Evolutionary conservation across 805 yeast species (phyloP).

Genomic region (Wickerhamiella nectarea): DNA sequence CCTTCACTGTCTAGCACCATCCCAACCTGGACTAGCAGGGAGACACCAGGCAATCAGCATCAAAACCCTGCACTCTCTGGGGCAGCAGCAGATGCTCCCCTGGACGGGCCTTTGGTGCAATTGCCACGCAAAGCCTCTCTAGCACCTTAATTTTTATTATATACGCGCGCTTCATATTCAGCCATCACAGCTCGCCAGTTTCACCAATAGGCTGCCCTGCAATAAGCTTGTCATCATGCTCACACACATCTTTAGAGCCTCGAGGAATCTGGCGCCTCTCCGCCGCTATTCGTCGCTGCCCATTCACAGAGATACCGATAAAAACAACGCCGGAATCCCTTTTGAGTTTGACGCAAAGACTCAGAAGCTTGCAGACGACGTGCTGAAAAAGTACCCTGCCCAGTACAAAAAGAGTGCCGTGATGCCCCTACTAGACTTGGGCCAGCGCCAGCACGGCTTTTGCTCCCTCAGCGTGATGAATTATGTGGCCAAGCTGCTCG

Average conservation of each 20-base stretch:
- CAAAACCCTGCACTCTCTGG: too few species aligned
- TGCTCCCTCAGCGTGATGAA: slow-evolving; percentile 81
- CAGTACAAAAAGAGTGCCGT: slow-evolving; percentile 80
- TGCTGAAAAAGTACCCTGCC: slow-evolving; percentile 67
- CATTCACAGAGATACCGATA: slow-evolving; percentile 60
- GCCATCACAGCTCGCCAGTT: too few species aligned
- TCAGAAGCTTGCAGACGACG: slow-evolving; percentile 50
- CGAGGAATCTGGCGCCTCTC: background rate
- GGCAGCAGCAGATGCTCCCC: too few species aligned
- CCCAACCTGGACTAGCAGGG: too few species aligned
- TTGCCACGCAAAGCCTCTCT: background rate
- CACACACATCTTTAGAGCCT: slow-evolving; percentile 5
- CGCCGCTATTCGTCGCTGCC: slow-evolving; percentile 20
- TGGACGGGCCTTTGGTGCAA: too few species aligned
- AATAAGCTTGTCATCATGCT: slow-evolving; percentile 7
- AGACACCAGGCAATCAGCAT: too few species aligned
- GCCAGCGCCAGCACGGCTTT: slow-evolving; percentile 78
- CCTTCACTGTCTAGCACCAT: too few species aligned
- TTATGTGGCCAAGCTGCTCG: slow-evolving; percentile 70
- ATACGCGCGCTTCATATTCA: too few species aligned
- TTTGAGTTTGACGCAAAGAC: slow-evolving; percentile 63
- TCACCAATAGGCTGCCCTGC: slow-evolving; percentile 2
- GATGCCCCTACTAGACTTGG: slow-evolving; percentile 76
- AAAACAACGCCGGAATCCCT: slow-evolving; percentile 52
- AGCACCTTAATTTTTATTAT: background rate